Conservation (phyloP, 495 filamentous ascomycete genomes). For the Xylaria acuta region DNA sequence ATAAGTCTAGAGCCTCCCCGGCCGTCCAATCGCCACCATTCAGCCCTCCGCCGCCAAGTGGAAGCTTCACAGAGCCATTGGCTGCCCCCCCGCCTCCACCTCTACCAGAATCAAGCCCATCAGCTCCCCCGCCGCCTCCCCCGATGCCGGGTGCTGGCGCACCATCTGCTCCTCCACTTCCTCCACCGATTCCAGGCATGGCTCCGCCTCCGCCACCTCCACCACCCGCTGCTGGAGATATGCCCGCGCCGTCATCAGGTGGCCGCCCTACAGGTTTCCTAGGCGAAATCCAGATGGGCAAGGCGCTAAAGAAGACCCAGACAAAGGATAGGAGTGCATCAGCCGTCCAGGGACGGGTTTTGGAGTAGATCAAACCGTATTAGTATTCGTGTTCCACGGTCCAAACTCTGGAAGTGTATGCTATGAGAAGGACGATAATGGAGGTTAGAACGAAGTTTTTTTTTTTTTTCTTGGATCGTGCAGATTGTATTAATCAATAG, state of each 20-base stretch:
- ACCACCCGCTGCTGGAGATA: conserved; percentile 51
- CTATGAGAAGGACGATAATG: not conserved
- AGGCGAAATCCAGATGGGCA: conserved; percentile 81
- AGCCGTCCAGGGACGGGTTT: conserved; percentile 72
- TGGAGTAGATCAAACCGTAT: conserved; percentile 41
- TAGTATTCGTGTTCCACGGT: not conserved
- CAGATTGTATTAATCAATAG: conserved; percentile 36
- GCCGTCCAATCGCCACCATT: conserved; percentile 46
- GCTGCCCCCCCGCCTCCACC: conserved; percentile 51
- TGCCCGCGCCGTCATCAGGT: conserved; percentile 44
- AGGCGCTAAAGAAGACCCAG: conserved; percentile 76
- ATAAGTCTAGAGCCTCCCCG: conserved; percentile 60
- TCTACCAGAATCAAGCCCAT: conserved; percentile 41
- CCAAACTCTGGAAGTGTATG: not conserved
- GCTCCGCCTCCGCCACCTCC: conserved; percentile 63
- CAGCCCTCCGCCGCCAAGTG: conserved; percentile 43
- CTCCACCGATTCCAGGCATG: conserved; percentile 59
- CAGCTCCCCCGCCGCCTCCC: conserved; percentile 45
- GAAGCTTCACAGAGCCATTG: conserved; percentile 45
- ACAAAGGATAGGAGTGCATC: conserved; percentile 84
- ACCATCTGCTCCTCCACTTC: conserved; percentile 50
- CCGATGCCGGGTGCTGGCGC: conserved; percentile 45
- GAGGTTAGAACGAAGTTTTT: conserved; percentile 6
- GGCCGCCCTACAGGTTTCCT: conserved; percentile 69
- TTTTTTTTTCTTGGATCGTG: conserved; percentile 29